phyloP scores from a whole-genome alignment of 2,329 filamentous ascomycete species.

The Aspergillus jensenii region DNA sequence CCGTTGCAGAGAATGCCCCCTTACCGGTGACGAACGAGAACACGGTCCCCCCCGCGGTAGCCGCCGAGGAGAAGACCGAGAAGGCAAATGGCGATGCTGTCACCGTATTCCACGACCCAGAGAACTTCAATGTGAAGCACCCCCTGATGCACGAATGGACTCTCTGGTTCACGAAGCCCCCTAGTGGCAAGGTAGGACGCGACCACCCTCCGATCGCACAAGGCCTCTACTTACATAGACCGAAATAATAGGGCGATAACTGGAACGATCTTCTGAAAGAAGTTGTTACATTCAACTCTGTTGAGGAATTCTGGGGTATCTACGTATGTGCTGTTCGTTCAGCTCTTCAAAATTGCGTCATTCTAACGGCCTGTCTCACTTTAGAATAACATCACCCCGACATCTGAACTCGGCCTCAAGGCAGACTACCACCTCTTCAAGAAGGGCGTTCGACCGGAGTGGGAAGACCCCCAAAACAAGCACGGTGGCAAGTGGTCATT shows the following conservation, averaged over 20 bases:
- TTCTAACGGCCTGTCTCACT: constrained; percentile 10
- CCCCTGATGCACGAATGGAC: constrained; percentile 98
- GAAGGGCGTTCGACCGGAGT: constrained; percentile 92
- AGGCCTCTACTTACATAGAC: constrained; percentile 9
- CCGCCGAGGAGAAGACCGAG: constrained; percentile 42
- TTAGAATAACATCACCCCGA: constrained; percentile 98
- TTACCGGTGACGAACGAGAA: constrained; percentile 52
- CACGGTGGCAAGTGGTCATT: constrained; percentile 99
- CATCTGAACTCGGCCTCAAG: constrained; percentile 93
- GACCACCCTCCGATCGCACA: neutral
- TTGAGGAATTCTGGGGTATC: constrained; percentile 99
- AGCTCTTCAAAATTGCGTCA: neutral
- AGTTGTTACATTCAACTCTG: constrained; percentile 97
- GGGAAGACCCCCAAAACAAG: constrained; percentile 98
- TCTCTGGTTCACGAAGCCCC: constrained; percentile 98
- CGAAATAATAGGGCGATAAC: constrained; percentile 73
- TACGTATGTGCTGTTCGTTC: constrained; percentile 67
- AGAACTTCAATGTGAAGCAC: constrained; percentile 99
- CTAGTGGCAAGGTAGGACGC: constrained; percentile 78
- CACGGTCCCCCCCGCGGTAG: constrained; percentile 51
- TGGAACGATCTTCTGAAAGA: constrained; percentile 98
- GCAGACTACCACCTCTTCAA: constrained; percentile 99
- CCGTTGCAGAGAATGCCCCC: constrained; percentile 37
- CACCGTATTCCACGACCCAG: constrained; percentile 96
- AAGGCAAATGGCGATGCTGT: constrained; percentile 60